Percentiles rank a stretch among this genome's conserved stretches.
Conservation (phyloP, 176 grass and related monocot genomes). For the Chrysopogon serrulatus region DNA sequence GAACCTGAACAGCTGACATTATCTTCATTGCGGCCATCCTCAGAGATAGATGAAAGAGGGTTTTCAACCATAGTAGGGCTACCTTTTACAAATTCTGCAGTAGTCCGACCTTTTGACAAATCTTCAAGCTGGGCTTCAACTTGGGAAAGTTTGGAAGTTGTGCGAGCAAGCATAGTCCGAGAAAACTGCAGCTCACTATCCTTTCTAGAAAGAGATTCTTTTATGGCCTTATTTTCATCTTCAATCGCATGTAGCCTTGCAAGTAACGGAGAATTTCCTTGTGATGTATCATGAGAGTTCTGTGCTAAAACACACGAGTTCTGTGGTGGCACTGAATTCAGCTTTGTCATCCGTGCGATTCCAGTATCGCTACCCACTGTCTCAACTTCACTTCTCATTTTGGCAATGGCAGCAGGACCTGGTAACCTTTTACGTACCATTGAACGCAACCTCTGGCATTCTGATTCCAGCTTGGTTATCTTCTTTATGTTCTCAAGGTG, state of each 20-base stretch:
- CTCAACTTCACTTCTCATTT: constrained; percentile 98
- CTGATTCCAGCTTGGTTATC: constrained; percentile 86
- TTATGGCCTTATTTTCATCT: constrained; percentile 82
- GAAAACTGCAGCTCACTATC: constrained; percentile 62
- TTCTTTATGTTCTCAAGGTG: constrained; percentile 79
- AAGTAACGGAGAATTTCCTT: constrained; percentile 49
- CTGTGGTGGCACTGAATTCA: constrained; percentile 23
- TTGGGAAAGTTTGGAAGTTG: constrained; percentile 66
- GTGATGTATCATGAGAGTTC: constrained; percentile 26
- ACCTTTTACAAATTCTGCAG: constrained; percentile 34
- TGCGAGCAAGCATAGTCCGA: constrained; percentile 51
- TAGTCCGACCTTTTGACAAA: constrained; percentile 30
- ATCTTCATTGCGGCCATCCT: constrained; percentile 52
- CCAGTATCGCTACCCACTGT: constrained; percentile 19
- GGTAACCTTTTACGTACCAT: constrained; percentile 90
- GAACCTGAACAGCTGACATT: constrained; percentile 70
- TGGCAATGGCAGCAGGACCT: constrained; percentile 83
- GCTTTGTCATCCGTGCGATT: constrained; percentile 29
- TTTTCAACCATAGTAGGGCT: constrained; percentile 38
- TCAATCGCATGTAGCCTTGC: constrained; percentile 58
- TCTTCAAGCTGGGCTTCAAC: constrained; percentile 69
- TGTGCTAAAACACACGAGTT: constrained; percentile 12
- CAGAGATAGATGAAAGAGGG: constrained; percentile 51
- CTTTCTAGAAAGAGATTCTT: constrained; percentile 79
- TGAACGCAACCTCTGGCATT: constrained; percentile 82